These are phyloP conservation scores for Aspergillus carlsbadensis DNA, from an alignment of 495 filamentous ascomycete genomes.

Conservation along the genomic window DNA sequence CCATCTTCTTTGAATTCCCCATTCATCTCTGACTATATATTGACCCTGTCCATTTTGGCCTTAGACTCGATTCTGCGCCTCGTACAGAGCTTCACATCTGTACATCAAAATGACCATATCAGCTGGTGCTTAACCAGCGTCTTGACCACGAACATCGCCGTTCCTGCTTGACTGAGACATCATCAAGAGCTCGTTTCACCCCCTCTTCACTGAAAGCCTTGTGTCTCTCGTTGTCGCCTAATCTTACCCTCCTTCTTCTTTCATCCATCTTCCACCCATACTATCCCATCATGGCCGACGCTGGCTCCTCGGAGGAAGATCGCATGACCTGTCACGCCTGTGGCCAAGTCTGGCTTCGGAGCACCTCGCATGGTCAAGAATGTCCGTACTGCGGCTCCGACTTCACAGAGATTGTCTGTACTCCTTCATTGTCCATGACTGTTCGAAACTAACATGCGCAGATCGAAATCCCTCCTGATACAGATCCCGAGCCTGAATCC, in stretches of 20 bases:
- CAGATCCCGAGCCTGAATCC: constrained; percentile 16
- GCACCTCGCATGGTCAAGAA: constrained; percentile 61
- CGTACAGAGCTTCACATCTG: not conserved
- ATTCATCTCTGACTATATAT: not conserved
- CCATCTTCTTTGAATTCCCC: not conserved
- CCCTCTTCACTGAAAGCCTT: not conserved
- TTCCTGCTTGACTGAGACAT: constrained; percentile 6
- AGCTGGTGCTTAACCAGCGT: constrained; percentile 11
- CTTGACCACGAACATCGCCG: constrained; percentile 6
- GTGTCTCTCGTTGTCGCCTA: not conserved
- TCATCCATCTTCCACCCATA: not conserved
- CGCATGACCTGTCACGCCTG: constrained; percentile 83
- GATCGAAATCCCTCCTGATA: constrained; percentile 41
- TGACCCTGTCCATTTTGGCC: not conserved
- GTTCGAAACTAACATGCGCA: constrained; percentile 36
- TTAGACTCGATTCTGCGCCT: not conserved
- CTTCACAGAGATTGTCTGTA: constrained; percentile 72
- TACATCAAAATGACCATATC: constrained; percentile 6
- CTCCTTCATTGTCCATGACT: constrained; percentile 9
- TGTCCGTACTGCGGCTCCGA: constrained; percentile 82
- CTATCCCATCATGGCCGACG: constrained; percentile 28
- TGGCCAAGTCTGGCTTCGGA: constrained; percentile 71
- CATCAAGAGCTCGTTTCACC: not conserved
- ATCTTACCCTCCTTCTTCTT: not conserved
- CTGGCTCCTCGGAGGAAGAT: constrained; percentile 51